Evolutionary conservation across 2,329 filamentous ascomycete genomes (phyloP).

Genomic region (Calonectria ilicicola): DNA sequence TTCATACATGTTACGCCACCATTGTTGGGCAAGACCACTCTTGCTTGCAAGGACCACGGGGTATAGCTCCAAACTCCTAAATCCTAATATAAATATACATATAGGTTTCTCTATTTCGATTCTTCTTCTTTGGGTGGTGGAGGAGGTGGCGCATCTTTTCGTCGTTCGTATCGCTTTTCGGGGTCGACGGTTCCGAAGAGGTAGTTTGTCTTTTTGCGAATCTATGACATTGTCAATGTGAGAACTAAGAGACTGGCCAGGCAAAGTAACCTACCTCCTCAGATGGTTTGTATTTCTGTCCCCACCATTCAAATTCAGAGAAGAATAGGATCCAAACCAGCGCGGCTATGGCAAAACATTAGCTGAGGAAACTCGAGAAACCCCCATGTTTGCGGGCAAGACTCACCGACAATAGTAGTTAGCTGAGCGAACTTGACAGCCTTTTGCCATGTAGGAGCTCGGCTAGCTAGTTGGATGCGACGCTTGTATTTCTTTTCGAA

Average conservation of each 20-base stretch:
- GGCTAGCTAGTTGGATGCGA: constrained; percentile 71
- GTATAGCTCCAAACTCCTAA: constrained; percentile 46
- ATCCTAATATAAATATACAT: constrained; percentile 39
- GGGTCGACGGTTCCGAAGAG: constrained; percentile 56
- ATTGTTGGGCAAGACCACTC: neutral
- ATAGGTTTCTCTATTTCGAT: constrained; percentile 40
- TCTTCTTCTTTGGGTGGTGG: constrained; percentile 40
- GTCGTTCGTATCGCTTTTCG: constrained; percentile 57
- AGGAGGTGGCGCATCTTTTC: constrained; percentile 51
- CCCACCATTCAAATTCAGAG: constrained; percentile 59
- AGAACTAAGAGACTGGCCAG: neutral
- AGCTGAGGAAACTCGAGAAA: neutral
- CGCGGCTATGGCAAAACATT: constrained; percentile 45
- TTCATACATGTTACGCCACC: constrained; percentile 38
- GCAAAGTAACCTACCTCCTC: constrained; percentile 51
- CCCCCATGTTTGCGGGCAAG: neutral
- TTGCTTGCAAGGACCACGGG: constrained; percentile 14
- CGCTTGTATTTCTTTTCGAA: constrained; percentile 85
- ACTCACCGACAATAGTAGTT: constrained; percentile 65
- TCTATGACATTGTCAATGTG: constrained; percentile 40
- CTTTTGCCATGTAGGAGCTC: constrained; percentile 74
- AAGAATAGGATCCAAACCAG: constrained; percentile 55
- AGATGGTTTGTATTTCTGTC: constrained; percentile 55
- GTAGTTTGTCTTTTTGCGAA: constrained; percentile 51
- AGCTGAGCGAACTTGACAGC: constrained; percentile 74